These are phyloP conservation scores for Biscogniauxia mediterranea DNA, from an alignment of 2,329 filamentous ascomycete genomes.

Conservation along the genomic window DNA sequence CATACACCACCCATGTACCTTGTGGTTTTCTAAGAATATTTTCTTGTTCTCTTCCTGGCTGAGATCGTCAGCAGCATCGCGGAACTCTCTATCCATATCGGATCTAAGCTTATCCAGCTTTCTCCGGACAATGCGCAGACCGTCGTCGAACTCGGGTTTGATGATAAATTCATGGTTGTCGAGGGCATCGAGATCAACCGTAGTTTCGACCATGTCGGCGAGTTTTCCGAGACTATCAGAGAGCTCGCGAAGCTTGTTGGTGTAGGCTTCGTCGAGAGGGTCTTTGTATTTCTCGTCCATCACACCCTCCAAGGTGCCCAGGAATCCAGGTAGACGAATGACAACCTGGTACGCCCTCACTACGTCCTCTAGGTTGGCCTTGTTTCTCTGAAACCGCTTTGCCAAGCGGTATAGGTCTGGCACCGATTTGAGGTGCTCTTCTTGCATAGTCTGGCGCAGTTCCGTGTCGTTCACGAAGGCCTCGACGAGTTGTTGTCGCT, in stretches of 20 bases:
- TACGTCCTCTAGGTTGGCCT: slow-evolving; percentile 91
- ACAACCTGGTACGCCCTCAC: slow-evolving; percentile 93
- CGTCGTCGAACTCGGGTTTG: slow-evolving; percentile 95
- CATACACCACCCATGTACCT: slow-evolving; percentile 95
- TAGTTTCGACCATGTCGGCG: slow-evolving; percentile 98
- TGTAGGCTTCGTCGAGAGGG: slow-evolving; percentile 84
- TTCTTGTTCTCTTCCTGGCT: slow-evolving; percentile 97
- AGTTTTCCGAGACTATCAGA: slow-evolving; percentile 79
- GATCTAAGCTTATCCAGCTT: slow-evolving; percentile 81
- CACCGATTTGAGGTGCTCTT: slow-evolving; percentile 88
- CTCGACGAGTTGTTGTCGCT: slow-evolving; percentile 89
- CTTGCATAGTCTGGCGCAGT: slow-evolving; percentile 91
- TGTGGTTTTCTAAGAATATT: slow-evolving; percentile 94
- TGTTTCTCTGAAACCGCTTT: slow-evolving; percentile 90
- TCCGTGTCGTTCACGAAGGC: slow-evolving; percentile 93
- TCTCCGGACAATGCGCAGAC: slow-evolving; percentile 81
- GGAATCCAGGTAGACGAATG: slow-evolving; percentile 85
- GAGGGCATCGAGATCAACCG: slow-evolving; percentile 89
- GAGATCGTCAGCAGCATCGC: slow-evolving; percentile 73
- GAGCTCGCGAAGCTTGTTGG: slow-evolving; percentile 73
- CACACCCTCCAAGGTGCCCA: slow-evolving; percentile 83
- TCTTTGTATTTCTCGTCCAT: slow-evolving; percentile 95
- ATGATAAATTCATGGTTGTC: slow-evolving; percentile 99
- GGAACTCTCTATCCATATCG: slow-evolving; percentile 82
- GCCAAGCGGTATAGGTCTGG: slow-evolving; percentile 91